Evolutionary conservation across 352 stramenopile genomes (phyloP), one percentile per base, ranked within the genome.

Genomic region (Pythium phragmiticola): DNA sequence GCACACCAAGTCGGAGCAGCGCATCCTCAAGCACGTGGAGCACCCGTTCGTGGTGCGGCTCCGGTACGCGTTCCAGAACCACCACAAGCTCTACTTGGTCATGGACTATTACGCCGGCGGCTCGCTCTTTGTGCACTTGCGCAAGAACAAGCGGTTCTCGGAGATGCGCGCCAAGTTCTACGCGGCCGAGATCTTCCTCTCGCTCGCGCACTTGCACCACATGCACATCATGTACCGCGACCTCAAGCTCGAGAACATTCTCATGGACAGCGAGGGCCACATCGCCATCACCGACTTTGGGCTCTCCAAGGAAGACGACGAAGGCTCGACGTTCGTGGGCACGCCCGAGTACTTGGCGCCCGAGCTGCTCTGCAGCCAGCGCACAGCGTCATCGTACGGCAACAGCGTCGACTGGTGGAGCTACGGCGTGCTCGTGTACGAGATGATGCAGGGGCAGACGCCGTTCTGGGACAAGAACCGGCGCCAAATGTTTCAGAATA

Each of bases 221-320:
- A 80, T 93, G 74, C 78, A 94, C 76, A 95, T 97, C 59, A 89
- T 95, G 77, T 95, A 97, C 62, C 82, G 89, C 37, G 89, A 97
- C 51, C 50, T 96, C 26, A 97, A 97, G 70, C 80, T 95, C 33
- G 87, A 95, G 63, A 97, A 97, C 57, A 92, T 97, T 43, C 57
- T 97, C 9, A 92, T 97, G 83, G 82, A 94, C 58, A 82, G 65
- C 45, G 77, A 93, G 33, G 89, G 89, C 17, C 82, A 95, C 66
- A 76, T 95, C 39, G 84, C 82, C 7, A 87, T 97, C 55, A 93
- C 85, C 13, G 89, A 97, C 63, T 96, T 97, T 74, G 89, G 89
- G 17, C 68, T 95, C 9, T 94, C 83, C 0, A 96, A 96, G 55
- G 83, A 92, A 66, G 80, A 94, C 47, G 86, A 92, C 57, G 78